phyloP scores from a whole-genome alignment of 257 asterid genomes.

The Ehretia macrophylla region DNA sequence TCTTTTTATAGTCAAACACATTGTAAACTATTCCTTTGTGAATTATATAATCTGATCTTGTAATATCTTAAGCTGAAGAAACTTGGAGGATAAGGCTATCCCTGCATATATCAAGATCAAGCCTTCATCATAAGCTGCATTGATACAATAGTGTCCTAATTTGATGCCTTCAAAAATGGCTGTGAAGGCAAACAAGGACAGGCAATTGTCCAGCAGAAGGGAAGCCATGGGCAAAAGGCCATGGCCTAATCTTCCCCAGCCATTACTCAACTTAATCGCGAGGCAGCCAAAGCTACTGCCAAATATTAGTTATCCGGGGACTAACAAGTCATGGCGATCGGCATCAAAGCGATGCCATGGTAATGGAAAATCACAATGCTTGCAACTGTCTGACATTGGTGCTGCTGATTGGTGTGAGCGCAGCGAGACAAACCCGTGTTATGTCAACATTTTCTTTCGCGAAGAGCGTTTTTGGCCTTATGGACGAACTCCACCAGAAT shows the following conservation, averaged over 20 bases:
- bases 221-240: constrained; percentile 11
- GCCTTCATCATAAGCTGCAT: too few species aligned
- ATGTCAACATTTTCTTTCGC: background rate
- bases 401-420: background rate
- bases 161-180: constrained; percentile 1
- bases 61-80: too few species aligned
- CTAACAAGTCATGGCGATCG: constrained; percentile 32
- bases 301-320: constrained; percentile 22
- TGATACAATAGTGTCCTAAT: too few species aligned
- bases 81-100: too few species aligned
- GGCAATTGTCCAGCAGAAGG: background rate
- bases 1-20: too few species aligned
- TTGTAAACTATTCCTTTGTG: too few species aligned
- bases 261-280: constrained; percentile 12
- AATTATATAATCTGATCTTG: too few species aligned
- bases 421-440: too few species aligned
- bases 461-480: background rate
- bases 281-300: constrained; percentile 17
- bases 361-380: constrained; percentile 7
- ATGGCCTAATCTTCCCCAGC: constrained; percentile 41
- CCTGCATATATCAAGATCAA: too few species aligned
- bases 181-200: constrained; percentile 4
- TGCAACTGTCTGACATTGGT: constrained; percentile 17
- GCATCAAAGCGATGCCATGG: constrained; percentile 14
- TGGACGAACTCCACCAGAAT: background rate